These are phyloP conservation scores for Neonectria punicea DNA, from an alignment of 2,329 filamentous ascomycete genomes.

Conservation along the genomic window DNA sequence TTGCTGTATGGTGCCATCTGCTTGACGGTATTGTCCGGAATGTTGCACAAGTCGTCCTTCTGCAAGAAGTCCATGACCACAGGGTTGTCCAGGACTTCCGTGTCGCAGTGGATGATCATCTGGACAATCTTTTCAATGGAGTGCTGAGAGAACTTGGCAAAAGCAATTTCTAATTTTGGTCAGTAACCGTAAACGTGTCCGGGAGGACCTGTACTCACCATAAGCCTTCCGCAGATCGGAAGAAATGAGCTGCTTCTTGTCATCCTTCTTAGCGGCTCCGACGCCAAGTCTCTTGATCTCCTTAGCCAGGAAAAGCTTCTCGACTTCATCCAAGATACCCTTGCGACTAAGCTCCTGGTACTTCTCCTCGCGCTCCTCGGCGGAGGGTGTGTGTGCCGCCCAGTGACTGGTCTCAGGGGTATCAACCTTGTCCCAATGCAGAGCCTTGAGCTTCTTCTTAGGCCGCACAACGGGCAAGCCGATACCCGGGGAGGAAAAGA, in stretches of 20 bases:
- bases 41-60: conserved; percentile 90
- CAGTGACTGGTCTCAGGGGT: conserved; percentile 91
- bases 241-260: conserved; percentile 98
- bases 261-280: conserved; percentile 79
- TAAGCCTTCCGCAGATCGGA: conserved; percentile 89
- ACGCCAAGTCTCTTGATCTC: conserved; percentile 90
- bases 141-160: conserved; percentile 90
- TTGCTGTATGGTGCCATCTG: conserved; percentile 94
- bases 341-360: conserved; percentile 93
- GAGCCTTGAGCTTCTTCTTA: conserved; percentile 99
- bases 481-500: conserved; percentile 66
- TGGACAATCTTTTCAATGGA: conserved; percentile 86
- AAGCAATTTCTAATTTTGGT: conserved; percentile 75
- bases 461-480: conserved; percentile 84
- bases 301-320: conserved; percentile 97
- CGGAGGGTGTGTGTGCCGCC: conserved; percentile 87
- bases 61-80: conserved; percentile 98
- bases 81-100: conserved; percentile 84
- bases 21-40: conserved; percentile 90
- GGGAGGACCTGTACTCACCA: conserved; percentile 60
- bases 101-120: conserved; percentile 96
- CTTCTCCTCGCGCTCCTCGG: conserved; percentile 91
- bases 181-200: conserved; percentile 35
- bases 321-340: conserved; percentile 96
- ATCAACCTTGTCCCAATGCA: conserved; percentile 99